Percentiles rank a stretch among this genome's conserved stretches.
Evolutionary conservation across 1,139 yeast genomes (phyloP).

Genomic region (Suhomyces bribrorum): DNA sequence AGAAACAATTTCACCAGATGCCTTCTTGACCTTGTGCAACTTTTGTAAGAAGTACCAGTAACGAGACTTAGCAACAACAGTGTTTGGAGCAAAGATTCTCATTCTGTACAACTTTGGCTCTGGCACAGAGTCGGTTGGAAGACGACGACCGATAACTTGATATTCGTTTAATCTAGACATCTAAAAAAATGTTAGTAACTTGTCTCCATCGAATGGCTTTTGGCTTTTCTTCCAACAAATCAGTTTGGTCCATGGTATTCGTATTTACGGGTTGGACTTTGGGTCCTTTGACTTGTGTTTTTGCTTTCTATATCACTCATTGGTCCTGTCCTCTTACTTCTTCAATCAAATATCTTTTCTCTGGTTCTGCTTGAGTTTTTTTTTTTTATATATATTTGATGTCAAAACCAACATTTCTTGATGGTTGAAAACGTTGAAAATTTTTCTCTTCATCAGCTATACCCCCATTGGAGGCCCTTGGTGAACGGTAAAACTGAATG

Average conservation of each 20-base stretch:
- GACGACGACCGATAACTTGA: slow-evolving; percentile 99
- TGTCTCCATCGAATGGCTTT: too few relatives aligned
- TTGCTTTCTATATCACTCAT: too few relatives aligned
- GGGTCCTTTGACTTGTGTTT: too few relatives aligned
- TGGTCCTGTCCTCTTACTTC: too few relatives aligned
- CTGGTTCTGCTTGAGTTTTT: too few relatives aligned
- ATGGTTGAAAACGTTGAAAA: not conserved
- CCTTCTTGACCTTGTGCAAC: slow-evolving; percentile 99
- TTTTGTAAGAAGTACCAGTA: slow-evolving; percentile 99
- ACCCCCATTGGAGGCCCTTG: not conserved
- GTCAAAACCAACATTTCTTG: too few relatives aligned
- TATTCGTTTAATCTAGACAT: slow-evolving; percentile 97
- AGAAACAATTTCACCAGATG: slow-evolving; percentile 98
- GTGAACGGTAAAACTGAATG: not conserved
- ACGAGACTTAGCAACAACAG: slow-evolving; percentile 99
- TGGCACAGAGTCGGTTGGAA: slow-evolving; percentile 98
- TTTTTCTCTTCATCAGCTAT: not conserved
- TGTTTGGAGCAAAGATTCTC: slow-evolving; percentile 99
- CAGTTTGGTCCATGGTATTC: too few relatives aligned
- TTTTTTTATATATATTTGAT: too few relatives aligned
- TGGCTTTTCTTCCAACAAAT: too few relatives aligned
- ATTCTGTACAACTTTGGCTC: slow-evolving; percentile 99
- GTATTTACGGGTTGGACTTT: not conserved
- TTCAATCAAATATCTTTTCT: too few relatives aligned
- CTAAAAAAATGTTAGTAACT: slow-evolving; percentile 25